phyloP scores from a whole-genome alignment of 2,329 filamentous ascomycete genomes.

The Zymoseptoria tritici region DNA sequence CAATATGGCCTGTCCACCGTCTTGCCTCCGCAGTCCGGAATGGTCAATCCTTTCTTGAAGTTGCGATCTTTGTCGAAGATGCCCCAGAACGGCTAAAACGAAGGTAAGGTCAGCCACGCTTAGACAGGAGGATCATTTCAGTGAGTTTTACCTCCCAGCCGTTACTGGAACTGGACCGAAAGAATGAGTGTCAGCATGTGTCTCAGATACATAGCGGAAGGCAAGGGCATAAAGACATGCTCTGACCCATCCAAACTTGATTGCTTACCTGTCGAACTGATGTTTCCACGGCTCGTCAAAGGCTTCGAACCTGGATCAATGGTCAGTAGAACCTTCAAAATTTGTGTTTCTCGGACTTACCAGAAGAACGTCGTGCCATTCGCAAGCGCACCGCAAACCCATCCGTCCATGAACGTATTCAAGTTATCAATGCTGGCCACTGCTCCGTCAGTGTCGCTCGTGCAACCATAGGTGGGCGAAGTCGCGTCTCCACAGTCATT shows the following conservation, averaged over 20 bases:
- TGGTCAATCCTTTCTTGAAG: slow-evolving; percentile 73
- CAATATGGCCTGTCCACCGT: slow-evolving; percentile 35
- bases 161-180: too few species aligned
- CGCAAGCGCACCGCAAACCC: slow-evolving; percentile 70
- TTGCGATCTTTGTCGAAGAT: slow-evolving; percentile 79
- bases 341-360: slow-evolving; percentile 43
- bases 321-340: not conserved
- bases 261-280: slow-evolving; percentile 53
- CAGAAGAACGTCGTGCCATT: slow-evolving; percentile 94
- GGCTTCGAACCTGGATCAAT: slow-evolving; percentile 61
- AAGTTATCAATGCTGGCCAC: slow-evolving; percentile 73
- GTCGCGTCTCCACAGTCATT: slow-evolving; percentile 59
- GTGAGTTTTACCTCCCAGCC: too few species aligned
- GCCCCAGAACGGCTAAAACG: slow-evolving; percentile 73
- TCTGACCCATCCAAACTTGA: too few species aligned
- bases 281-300: slow-evolving; percentile 97
- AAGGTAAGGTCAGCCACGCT: not conserved
- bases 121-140: too few species aligned
- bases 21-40: slow-evolving; percentile 78
- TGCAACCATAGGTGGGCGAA: slow-evolving; percentile 39
- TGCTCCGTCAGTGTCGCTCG: slow-evolving; percentile 50
- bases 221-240: too few species aligned
- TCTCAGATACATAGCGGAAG: too few species aligned
- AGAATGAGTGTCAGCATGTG: too few species aligned
- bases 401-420: slow-evolving; percentile 79